Conservation (phyloP, 164 flowering plant genomes). For the Vitis vinifera region DNA sequence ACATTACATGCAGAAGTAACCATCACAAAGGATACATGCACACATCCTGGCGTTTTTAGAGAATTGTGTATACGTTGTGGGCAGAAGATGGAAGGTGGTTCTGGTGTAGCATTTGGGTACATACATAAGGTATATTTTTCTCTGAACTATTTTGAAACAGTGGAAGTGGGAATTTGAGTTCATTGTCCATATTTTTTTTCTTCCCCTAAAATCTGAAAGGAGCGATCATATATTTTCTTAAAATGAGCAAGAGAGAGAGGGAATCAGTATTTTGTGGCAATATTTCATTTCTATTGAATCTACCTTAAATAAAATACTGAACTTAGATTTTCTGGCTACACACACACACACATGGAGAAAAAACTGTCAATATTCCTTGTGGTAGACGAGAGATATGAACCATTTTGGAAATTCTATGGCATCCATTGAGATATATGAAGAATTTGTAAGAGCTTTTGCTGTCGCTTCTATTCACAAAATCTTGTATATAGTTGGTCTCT, state of each 20-base stretch:
- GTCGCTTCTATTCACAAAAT: neutral
- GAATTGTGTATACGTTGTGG: slow-evolving; percentile 73
- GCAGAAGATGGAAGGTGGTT: slow-evolving; percentile 41
- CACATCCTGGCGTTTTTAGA: slow-evolving; percentile 65
- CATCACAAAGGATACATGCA: slow-evolving; percentile 29
- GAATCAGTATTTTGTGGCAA: too few species aligned
- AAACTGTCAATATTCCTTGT: too few species aligned
- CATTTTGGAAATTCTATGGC: neutral
- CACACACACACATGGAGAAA: too few species aligned
- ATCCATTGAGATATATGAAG: neutral
- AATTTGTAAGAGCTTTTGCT: neutral
- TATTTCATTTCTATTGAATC: too few species aligned
- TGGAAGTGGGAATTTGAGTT: too few species aligned
- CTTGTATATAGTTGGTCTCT: neutral
- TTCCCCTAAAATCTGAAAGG: too few species aligned
- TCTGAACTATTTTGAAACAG: neutral
- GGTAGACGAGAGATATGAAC: too few species aligned
- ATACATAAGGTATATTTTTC: slow-evolving; percentile 60
- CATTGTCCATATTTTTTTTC: too few species aligned
- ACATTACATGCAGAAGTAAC: slow-evolving; percentile 32
- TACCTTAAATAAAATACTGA: neutral
- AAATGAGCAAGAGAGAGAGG: too few species aligned
- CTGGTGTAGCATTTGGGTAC: slow-evolving; percentile 73
- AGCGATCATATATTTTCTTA: too few species aligned
- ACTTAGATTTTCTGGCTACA: neutral